A percentile compares a stretch with the other conserved stretches of the same genome.
Evolutionary conservation across 371 early-diverging fungal genomes (phyloP).

Genomic region (Racocetra persica): DNA sequence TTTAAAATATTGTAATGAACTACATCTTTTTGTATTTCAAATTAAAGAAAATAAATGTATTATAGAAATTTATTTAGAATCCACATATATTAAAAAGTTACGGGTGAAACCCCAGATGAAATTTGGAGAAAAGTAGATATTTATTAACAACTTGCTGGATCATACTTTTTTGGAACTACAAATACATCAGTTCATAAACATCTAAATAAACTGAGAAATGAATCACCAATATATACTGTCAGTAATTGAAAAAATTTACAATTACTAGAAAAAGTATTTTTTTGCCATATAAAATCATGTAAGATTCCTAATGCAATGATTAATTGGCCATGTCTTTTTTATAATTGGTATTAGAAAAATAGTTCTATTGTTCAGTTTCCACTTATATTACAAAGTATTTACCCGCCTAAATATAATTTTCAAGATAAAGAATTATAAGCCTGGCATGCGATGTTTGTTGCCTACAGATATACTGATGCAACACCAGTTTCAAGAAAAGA

Average conservation of each 20-base stretch:
- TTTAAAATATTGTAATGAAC: neutral
- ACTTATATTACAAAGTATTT: neutral
- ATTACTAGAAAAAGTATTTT: no score
- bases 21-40: neutral
- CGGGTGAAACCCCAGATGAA: neutral
- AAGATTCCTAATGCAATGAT: constrained; percentile 2
- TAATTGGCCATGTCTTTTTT: neutral
- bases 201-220: neutral
- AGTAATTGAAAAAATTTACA: neutral
- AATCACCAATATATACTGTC: neutral
- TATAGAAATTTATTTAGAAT: neutral
- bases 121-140: neutral
- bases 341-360: neutral
- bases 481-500: neutral
- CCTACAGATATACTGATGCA: neutral
- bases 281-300: neutral
- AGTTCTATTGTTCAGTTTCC: neutral
- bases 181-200: neutral
- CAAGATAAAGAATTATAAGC: neutral
- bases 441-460: neutral
- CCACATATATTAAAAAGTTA: neutral
- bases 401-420: neutral
- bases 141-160: neutral
- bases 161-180: neutral
- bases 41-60: neutral